Evolutionary conservation across 208 protist genomes (phyloP).

Genomic region (Wallacemonas sp.): DNA sequence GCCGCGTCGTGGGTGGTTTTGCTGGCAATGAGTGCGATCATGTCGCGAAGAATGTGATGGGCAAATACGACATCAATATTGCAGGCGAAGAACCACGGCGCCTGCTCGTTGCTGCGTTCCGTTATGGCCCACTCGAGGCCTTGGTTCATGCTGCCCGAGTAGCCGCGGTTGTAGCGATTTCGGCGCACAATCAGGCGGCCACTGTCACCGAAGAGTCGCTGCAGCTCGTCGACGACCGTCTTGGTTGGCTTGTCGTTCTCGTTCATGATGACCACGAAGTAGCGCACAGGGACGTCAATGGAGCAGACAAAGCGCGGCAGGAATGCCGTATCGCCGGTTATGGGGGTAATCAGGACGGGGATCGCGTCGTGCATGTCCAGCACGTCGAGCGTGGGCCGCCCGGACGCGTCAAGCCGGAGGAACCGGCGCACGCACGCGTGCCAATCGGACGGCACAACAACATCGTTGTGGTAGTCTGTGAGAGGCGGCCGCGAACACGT

Average conservation of each 20-base stretch:
- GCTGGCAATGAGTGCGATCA: conserved; percentile 28
- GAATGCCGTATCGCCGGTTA: conserved; percentile 36
- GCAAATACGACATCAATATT: conserved; percentile 44
- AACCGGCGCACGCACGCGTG: conserved; percentile 29
- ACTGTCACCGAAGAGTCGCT: conserved; percentile 35
- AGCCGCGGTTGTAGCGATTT: conserved; percentile 28
- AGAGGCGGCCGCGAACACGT: too few relatives aligned
- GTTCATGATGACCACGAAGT: conserved; percentile 17
- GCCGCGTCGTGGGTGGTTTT: conserved; percentile 22
- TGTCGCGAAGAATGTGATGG: conserved; percentile 21
- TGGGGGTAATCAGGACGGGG: conserved; percentile 44
- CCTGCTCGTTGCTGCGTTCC: conserved; percentile 25
- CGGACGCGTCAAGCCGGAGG: conserved; percentile 20
- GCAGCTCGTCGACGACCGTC: conserved; percentile 26
- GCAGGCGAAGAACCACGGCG: conserved; percentile 40
- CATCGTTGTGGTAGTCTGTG: too few relatives aligned
- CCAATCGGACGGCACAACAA: too few relatives aligned
- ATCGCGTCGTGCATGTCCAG: conserved; percentile 29
- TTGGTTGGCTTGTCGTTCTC: neutral
- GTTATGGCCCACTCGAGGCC: conserved; percentile 38
- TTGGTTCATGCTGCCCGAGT: conserved; percentile 31
- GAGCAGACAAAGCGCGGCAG: conserved; percentile 26
- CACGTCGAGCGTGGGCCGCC: conserved; percentile 12
- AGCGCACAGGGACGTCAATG: conserved; percentile 17
- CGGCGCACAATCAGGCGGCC: conserved; percentile 40